Conservation (phyloP, 1,284 basidiomycete genomes). For the Moniliella sp. region DNA sequence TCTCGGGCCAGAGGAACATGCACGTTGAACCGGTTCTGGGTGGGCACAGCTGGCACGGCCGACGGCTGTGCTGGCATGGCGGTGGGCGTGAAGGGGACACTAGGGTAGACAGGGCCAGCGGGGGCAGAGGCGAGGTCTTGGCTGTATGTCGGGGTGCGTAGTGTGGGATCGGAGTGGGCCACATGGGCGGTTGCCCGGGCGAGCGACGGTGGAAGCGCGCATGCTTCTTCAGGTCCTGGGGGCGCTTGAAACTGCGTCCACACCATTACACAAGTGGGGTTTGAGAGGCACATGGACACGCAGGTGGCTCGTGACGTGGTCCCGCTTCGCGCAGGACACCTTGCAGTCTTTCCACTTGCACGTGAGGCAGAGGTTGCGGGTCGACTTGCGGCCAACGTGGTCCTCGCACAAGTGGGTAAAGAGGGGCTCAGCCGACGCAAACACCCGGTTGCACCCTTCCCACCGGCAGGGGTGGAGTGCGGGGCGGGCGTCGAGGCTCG, state of each 20-base stretch:
- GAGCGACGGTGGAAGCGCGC: neutral
- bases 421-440: slow-evolving; percentile 34
- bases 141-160: too few relatives aligned
- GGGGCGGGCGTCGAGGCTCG: too few relatives aligned
- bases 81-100: too few relatives aligned
- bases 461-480: too few relatives aligned
- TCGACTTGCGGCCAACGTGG: slow-evolving; percentile 84
- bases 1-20: too few relatives aligned
- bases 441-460: neutral
- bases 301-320: slow-evolving; percentile 33
- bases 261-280: slow-evolving; percentile 66
- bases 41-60: too few relatives aligned
- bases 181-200: neutral
- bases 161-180: neutral
- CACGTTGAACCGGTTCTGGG: too few relatives aligned
- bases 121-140: too few relatives aligned
- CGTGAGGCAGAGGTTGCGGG: slow-evolving; percentile 42
- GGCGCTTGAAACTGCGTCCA: slow-evolving; percentile 90
- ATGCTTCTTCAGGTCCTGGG: slow-evolving; percentile 78
- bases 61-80: too few relatives aligned
- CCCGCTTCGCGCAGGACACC: slow-evolving; percentile 26
- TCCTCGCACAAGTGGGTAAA: slow-evolving; percentile 78
- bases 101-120: too few relatives aligned
- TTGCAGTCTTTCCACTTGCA: slow-evolving; percentile 29
- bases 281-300: slow-evolving; percentile 80